A percentile compares a stretch with the other conserved stretches of the same genome.
phyloP scores from a whole-genome alignment of 352 stramenopile species.

The Globisporangium apiculatum region DNA sequence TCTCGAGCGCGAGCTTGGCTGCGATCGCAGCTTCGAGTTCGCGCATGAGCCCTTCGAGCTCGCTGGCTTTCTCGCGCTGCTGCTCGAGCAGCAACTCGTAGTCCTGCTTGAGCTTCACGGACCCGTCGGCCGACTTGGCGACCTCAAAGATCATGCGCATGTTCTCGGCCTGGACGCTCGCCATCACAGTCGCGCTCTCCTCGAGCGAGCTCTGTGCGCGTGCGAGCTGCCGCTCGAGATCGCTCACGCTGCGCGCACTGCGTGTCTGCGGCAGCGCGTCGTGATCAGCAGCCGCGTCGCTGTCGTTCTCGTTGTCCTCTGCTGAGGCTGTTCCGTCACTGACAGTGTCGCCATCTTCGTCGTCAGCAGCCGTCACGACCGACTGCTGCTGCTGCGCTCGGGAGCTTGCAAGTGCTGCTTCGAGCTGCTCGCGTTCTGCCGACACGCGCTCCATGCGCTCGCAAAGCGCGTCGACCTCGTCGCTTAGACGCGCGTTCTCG shows the following conservation, averaged over 20 bases:
- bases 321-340: background rate
- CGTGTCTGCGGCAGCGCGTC: background rate
- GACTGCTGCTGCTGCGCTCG: background rate
- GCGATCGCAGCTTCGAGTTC: conserved; percentile 24
- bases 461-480: conserved; percentile 12
- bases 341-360: too few species aligned
- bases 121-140: conserved; percentile 54
- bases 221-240: conserved; percentile 20
- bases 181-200: conserved; percentile 38
- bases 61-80: conserved; percentile 23
- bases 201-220: conserved; percentile 25
- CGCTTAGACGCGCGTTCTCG: conserved; percentile 12
- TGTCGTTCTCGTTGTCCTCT: background rate
- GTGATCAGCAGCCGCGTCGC: background rate
- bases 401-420: conserved; percentile 15
- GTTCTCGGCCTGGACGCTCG: conserved; percentile 62
- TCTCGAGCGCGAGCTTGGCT: conserved; percentile 21
- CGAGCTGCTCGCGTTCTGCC: conserved; percentile 17
- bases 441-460: conserved; percentile 19
- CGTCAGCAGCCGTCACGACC: background rate
- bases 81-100: conserved; percentile 32
- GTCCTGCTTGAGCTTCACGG: conserved; percentile 54
- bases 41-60: conserved; percentile 22
- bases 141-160: conserved; percentile 72
- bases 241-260: background rate